Evolutionary conservation across 441 rosid genomes (phyloP).

Genomic region (Omphalea diandra): DNA sequence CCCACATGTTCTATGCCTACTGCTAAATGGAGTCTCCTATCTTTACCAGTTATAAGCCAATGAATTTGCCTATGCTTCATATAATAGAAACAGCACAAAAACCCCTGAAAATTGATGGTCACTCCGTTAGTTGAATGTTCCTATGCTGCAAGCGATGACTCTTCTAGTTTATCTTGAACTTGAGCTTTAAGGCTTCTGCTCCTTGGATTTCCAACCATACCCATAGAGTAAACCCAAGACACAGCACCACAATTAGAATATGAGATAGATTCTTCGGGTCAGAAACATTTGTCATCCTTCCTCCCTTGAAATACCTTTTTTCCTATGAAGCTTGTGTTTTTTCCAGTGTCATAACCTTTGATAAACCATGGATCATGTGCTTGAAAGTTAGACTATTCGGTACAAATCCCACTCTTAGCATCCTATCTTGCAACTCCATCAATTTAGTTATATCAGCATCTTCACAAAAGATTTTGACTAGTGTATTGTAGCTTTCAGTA

Average conservation of each 20-base stretch:
- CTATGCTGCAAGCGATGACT: neutral
- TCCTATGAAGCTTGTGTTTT: slow-evolving; percentile 17
- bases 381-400: slow-evolving; percentile 58
- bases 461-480: slow-evolving; percentile 40
- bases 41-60: neutral
- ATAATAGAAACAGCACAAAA: neutral
- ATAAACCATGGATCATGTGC: slow-evolving; percentile 48
- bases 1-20: neutral
- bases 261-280: neutral
- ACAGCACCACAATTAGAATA: neutral
- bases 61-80: neutral
- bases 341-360: slow-evolving; percentile 21
- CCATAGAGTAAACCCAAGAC: neutral
- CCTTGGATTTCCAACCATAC: no score
- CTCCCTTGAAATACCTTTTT: neutral
- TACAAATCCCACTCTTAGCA: slow-evolving; percentile 63
- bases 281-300: neutral
- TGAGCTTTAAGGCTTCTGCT: neutral
- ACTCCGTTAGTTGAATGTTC: neutral
- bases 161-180: neutral
- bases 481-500: slow-evolving; percentile 52
- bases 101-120: neutral
- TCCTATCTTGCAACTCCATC: slow-evolving; percentile 63
- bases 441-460: slow-evolving; percentile 41
- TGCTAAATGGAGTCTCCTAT: neutral